phyloP scores from a whole-genome alignment of 768 basidiomycete species.

The Amanita pallidorosea region DNA sequence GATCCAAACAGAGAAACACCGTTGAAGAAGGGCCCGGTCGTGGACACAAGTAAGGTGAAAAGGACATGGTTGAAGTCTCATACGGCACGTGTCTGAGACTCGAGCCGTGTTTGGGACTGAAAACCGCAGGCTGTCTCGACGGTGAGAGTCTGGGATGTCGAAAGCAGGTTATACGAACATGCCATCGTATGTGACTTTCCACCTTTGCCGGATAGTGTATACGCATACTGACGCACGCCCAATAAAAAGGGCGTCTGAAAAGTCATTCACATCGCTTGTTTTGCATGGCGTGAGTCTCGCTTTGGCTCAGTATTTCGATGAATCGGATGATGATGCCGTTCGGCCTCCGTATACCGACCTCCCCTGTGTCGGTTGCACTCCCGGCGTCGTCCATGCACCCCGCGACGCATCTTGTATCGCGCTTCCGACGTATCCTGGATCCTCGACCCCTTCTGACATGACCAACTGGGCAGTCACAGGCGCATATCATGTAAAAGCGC shows the following conservation, averaged over 20 bases:
- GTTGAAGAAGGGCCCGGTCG: conserved; percentile 21
- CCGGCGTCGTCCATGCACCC: conserved; percentile 44
- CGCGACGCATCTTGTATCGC: conserved; percentile 52
- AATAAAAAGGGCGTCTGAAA: conserved; percentile 53
- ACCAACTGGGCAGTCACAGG: conserved; percentile 56
- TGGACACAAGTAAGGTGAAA: conserved; percentile 20
- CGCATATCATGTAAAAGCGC: conserved; percentile 64
- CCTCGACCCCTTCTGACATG: conserved; percentile 11
- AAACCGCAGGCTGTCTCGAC: conserved; percentile 41
- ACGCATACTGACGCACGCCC: neutral
- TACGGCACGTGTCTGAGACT: conserved; percentile 70
- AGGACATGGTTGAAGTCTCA: conserved; percentile 77
- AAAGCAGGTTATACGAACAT: conserved; percentile 56
- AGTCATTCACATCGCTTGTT: conserved; percentile 62
- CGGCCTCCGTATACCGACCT: conserved; percentile 42
- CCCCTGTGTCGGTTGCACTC: conserved; percentile 16
- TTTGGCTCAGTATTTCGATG: conserved; percentile 57
- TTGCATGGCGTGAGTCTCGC: conserved; percentile 33
- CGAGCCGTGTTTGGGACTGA: conserved; percentile 46
- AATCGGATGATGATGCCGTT: conserved; percentile 67
- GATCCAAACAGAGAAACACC: conserved; percentile 49
- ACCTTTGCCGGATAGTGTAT: neutral
- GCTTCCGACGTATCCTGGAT: conserved; percentile 6
- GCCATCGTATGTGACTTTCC: conserved; percentile 47
- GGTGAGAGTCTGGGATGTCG: conserved; percentile 79